Conservation (phyloP, 805 yeast genomes). For the Spencermartinsiella europaea region DNA sequence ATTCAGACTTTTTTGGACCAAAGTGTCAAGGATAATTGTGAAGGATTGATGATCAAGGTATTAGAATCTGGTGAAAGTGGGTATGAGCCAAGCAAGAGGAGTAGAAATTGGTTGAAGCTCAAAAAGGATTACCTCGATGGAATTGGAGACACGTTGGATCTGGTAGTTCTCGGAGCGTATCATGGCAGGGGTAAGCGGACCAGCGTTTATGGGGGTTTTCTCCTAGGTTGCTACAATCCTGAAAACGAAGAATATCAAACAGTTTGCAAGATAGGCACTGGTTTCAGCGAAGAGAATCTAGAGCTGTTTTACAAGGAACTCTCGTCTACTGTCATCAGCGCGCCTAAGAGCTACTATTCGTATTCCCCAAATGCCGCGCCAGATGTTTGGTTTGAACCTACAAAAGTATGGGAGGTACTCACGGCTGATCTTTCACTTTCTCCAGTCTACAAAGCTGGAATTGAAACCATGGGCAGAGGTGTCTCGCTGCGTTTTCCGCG, state of each 20-base stretch:
- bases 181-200: conserved; percentile 93
- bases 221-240: conserved; percentile 83
- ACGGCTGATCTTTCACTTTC: conserved; percentile 88
- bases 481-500: conserved; percentile 86
- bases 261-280: conserved; percentile 96
- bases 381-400: conserved; percentile 93
- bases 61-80: conserved; percentile 72
- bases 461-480: conserved; percentile 68
- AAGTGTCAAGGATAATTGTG: conserved; percentile 84
- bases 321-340: conserved; percentile 57
- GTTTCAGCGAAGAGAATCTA: conserved; percentile 83
- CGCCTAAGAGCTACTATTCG: conserved; percentile 62
- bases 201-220: conserved; percentile 90
- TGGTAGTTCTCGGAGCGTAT: conserved; percentile 92
- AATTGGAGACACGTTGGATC: conserved; percentile 90
- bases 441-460: conserved; percentile 86
- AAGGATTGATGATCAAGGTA: conserved; percentile 93
- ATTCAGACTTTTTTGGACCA: conserved; percentile 82
- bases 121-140: conserved; percentile 95
- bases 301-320: conserved; percentile 54
- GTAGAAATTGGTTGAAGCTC: conserved; percentile 91
- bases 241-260: conserved; percentile 93
- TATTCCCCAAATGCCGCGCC: conserved; percentile 69
- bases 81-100: conserved; percentile 92
- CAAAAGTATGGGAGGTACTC: conserved; percentile 74